phyloP scores from a whole-genome alignment of 208 protist species.

The Vickermania ingenoplastis region DNA sequence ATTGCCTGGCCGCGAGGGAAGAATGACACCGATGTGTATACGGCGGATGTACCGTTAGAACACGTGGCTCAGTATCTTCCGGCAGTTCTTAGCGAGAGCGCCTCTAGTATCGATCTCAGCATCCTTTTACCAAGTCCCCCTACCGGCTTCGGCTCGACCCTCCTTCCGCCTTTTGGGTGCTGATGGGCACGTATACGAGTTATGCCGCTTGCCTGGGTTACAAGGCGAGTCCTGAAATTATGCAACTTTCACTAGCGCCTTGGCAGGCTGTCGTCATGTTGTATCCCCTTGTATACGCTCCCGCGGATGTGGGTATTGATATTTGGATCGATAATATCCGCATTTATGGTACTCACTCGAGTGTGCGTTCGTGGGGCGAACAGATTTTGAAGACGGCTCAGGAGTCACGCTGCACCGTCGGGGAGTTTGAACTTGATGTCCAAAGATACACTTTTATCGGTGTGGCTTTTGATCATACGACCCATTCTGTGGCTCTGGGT shows the following conservation, averaged over 20 bases:
- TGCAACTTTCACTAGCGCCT: not conserved
- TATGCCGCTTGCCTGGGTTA: slow-evolving; percentile 1
- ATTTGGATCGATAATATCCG: slow-evolving; percentile 4
- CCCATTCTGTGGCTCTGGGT: not conserved
- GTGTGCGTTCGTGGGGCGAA: not conserved
- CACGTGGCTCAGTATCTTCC: not conserved
- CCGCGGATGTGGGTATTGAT: not conserved
- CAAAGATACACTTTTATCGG: not conserved
- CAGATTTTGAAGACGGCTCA: not conserved
- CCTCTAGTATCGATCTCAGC: slow-evolving; percentile 1
- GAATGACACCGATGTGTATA: slow-evolving; percentile 1
- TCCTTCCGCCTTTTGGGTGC: too few relatives aligned
- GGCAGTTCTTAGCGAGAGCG: not conserved
- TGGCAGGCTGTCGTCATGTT: not conserved
- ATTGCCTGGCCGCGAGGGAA: slow-evolving; percentile 1
- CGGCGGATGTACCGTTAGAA: not conserved
- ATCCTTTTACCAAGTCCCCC: slow-evolving; percentile 3
- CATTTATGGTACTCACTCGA: not conserved
- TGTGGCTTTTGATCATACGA: not conserved
- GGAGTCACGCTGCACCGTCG: not conserved
- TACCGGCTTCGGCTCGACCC: not conserved
- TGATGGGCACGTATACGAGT: too few relatives aligned
- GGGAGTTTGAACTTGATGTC: not conserved
- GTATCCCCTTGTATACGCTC: not conserved
- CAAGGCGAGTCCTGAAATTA: slow-evolving; percentile 2